Percentiles rank a stretch among this genome's conserved stretches.
Evolutionary conservation across 257 asterid genomes (phyloP).

Genomic region (Capsicum chinense): DNA sequence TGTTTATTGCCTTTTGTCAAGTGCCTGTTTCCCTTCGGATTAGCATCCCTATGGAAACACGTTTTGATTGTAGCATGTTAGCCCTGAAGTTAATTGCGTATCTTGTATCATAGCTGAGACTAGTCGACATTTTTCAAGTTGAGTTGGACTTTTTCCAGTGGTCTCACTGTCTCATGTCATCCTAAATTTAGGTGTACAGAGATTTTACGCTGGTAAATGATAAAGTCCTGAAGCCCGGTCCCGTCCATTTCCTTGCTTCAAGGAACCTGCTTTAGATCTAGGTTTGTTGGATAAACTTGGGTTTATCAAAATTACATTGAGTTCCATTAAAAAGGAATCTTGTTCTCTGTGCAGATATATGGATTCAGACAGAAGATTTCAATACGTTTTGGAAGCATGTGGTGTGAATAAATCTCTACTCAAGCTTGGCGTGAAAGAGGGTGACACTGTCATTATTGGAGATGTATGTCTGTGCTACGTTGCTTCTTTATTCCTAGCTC

Average conservation of each 20-base stretch:
- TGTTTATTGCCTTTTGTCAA: neutral
- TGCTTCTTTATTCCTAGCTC: neutral
- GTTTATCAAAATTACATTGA: constrained; percentile 6
- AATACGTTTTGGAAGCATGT: constrained; percentile 87
- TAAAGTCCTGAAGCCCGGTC: neutral
- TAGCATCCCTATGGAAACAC: constrained; percentile 7
- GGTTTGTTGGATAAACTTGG: neutral
- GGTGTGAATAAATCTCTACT: constrained; percentile 84
- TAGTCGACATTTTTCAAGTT: constrained; percentile 14
- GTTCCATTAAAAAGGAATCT: constrained; percentile 20
- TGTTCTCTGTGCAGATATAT: constrained; percentile 60
- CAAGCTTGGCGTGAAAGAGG: constrained; percentile 91
- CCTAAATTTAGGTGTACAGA: neutral
- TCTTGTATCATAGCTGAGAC: constrained; percentile 14
- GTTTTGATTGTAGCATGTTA: neutral
- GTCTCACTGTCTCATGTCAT: neutral
- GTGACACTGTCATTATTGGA: constrained; percentile 88
- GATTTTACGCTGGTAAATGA: neutral
- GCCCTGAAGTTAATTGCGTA: neutral
- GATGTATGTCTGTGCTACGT: constrained; percentile 52
- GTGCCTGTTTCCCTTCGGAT: neutral
- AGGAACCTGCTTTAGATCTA: neutral
- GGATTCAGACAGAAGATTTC: constrained; percentile 90
- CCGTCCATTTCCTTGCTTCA: constrained; percentile 20
- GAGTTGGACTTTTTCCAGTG: constrained; percentile 22